Conservation (phyloP, 1,284 basidiomycete genomes). For the Fomitopsis pinicola region DNA sequence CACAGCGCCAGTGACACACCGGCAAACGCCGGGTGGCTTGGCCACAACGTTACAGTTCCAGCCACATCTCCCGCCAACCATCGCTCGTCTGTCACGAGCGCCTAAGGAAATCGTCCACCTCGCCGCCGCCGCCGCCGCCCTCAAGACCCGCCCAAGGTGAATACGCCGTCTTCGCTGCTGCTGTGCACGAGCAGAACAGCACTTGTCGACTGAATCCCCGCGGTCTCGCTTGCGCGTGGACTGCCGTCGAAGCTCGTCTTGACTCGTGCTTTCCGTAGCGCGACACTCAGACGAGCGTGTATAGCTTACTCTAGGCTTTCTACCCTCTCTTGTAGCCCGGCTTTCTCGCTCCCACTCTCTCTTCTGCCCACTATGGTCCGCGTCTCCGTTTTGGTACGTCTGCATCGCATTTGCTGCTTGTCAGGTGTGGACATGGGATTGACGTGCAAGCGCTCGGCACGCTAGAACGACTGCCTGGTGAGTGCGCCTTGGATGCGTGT, state of each 20-base stretch:
- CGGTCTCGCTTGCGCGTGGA: slow-evolving; percentile 7
- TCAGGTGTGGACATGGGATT: neutral
- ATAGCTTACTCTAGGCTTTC: slow-evolving; percentile 30
- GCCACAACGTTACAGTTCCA: slow-evolving; percentile 2
- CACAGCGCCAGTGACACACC: neutral
- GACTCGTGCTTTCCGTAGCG: slow-evolving; percentile 76
- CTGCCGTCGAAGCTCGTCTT: slow-evolving; percentile 48
- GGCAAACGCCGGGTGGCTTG: slow-evolving; percentile 16
- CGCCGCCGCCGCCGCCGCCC: slow-evolving; percentile 19
- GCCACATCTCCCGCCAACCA: neutral
- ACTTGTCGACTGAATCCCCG: slow-evolving; percentile 21
- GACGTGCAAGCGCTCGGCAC: neutral
- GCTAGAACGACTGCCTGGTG: slow-evolving; percentile 78
- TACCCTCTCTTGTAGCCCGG: slow-evolving; percentile 16
- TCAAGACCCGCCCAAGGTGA: slow-evolving; percentile 33
- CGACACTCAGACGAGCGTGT: slow-evolving; percentile 77
- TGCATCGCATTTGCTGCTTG: neutral
- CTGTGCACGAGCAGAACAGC: slow-evolving; percentile 16
- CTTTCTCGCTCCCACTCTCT: slow-evolving; percentile 13
- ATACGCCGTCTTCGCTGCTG: slow-evolving; percentile 16
- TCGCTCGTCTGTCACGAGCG: slow-evolving; percentile 3
- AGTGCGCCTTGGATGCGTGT: slow-evolving; percentile 19
- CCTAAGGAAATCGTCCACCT: slow-evolving; percentile 4
- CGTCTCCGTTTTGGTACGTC: slow-evolving; percentile 76
- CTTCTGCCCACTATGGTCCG: slow-evolving; percentile 65